Evolutionary conservation across 768 basidiomycete species (phyloP), one percentile per base, ranked within the genome.

Genomic region (Phanerochaete carnosa): DNA sequence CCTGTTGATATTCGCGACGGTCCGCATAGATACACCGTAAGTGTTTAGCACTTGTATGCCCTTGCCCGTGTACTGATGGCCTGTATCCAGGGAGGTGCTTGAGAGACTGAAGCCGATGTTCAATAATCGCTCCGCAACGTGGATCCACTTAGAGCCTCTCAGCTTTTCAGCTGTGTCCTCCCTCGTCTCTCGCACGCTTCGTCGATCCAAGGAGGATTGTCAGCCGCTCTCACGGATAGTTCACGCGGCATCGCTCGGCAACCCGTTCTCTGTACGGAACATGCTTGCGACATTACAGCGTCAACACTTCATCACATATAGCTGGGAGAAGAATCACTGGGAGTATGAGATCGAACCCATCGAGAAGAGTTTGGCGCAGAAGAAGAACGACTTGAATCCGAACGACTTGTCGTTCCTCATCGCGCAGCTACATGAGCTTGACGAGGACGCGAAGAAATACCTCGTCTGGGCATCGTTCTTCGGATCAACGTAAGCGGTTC

Each of bases 391-490:
- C 11, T 62, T 82, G 13, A 84, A 88, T 63, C 86, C 88, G 0
- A 83, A 80, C 13, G 86, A 89, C 69, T 73, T 86, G 22, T 79
- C 80, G 25, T 89, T 87, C 69, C 75, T 90, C 51, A 77, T 80
- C 43, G 75, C 80, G 16, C 85, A 85, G 59, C 74, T 89, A 69
- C 76, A 79, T 58, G 81, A 84, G 66, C 76, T 90, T 22, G 82
- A 84, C 1, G 80, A 82, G 30, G 88, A 88, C 61, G 86, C 86
- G 1, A 76, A 77, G 62, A 88, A 84, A 62, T 90, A 86, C 67
- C 75, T 91, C 16, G 73, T 81, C 39, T 90, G 88, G 88, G 88
- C 87, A 16, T 83, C 84, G 8, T 83, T 88, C 68, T 89, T 90
- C 63, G 89, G 88, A 3, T 82, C 87, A 65, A 86, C 84, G 86